Base-by-base conservation (phyloP, 306 rosid genomes). In the Delonix regia region DNA sequence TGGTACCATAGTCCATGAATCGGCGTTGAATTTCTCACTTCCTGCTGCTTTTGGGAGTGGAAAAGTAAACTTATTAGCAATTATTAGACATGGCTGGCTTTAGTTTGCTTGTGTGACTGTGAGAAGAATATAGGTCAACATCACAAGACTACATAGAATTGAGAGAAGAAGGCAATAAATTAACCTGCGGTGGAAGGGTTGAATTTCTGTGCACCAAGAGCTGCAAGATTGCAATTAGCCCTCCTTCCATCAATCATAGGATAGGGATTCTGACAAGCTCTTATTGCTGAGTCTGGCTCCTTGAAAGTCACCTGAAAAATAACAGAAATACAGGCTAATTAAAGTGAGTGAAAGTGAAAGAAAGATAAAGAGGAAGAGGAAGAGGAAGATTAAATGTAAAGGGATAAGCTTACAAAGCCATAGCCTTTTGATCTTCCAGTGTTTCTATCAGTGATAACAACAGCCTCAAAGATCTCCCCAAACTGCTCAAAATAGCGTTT, bases 241-340 rank as follows among this genome's bases (percentile, higher is more conserved):
- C 88, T 88, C 65, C 98, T 87, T 49, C 94, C 97, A 84, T 90
- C 94, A 71, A 93, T 93, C 24, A 84, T 73, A 7, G 98, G 97
- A 57, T 79, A 78, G 0, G 93, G 94, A 82, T 91, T 80, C 16
- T 77, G 83, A 59, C 94, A 91, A 13, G 98, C 97, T 69, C 88
- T 85, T 62, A 25, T 64, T 8, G 98, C 98, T 21, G 90, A 89
- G 16, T 93, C 83, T 15, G 93, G 88, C 55, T 93, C 88, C 87
- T 81, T 85, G 59, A 89, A 93, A 33, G 90, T 93, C 21, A 93
- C 98, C 98, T 93, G 76, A 28, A 47, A 64, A 5, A 27, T 2
- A 61, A 3, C 14, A 33, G 16, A 38, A 18, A 21, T 12, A 24
- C 16, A 55, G 15, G 45, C 0, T 7, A 41, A 41, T 0, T 7